Evolutionary conservation across 192 early-diverging fungal species (phyloP), one percentile per base, ranked within the genome.

Genomic region (Coemansia umbellata): DNA sequence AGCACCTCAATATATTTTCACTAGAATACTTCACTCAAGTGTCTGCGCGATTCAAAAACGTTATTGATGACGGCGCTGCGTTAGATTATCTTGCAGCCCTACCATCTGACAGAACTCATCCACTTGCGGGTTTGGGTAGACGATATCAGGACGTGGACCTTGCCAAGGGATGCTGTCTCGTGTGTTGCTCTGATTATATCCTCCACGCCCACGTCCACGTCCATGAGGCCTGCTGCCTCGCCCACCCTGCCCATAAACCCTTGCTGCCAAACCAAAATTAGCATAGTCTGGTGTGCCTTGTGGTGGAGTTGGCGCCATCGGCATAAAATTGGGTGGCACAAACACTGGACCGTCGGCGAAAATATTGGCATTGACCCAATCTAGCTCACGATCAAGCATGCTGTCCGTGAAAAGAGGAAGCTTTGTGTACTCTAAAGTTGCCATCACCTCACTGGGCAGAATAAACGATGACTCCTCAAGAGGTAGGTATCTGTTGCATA

Each of bases 111-210:
- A 92, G 41, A 96, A 86, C 8, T 59, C 75, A 3, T 70, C 80
- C 6, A 91, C 96, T 66, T 98, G 95, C 3, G 91, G 92, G 63
- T 95, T 98, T 5, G 80, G 58, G 27, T 86, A 84, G 11, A 78
- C 44, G 15, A 61, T 43, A 9, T 68, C 31, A 14, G 70, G 70
- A 15, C 40, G 55, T 23, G 65, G 58, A 14, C 52, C 66, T 13
- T 37, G 17, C 57, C 53, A 51, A 15, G 28, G 32, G 14, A 60
- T 52, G 15, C 18, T 35, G 18, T 39, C 24, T 50, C 11, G 21
- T 19, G 24, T 15, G n/a, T 15, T 31, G 8, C 24, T 28, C 14
- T 50, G 31, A 28, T 26, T 28, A 17, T 37, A 24, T n/a, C 18
- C 17, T 22, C 47, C 48, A 13, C 43, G 3, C 3, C 37, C 37